These are phyloP conservation scores for Fragaria iinumae DNA, from an alignment of 306 rosid species.

Conservation along the genomic window DNA sequence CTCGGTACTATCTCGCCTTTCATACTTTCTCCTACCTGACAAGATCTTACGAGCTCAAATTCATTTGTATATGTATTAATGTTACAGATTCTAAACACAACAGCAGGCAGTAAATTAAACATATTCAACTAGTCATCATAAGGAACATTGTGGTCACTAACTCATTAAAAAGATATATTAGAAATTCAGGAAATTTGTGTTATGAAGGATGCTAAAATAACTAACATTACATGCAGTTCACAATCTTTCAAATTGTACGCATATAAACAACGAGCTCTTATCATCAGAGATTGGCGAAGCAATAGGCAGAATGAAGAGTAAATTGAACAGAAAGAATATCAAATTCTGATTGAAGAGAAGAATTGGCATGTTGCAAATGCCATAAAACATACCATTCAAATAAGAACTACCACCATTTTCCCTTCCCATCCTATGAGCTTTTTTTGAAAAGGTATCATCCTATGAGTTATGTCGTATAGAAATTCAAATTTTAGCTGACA, in stretches of 20 bases:
- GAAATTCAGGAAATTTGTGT: background rate
- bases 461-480: background rate
- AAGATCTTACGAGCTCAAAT: conserved; percentile 5
- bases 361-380: background rate
- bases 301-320: background rate
- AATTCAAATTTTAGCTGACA: background rate
- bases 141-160: background rate
- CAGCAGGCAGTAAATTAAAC: background rate
- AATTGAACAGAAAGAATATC: background rate
- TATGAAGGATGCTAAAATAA: background rate
- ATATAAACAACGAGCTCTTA: background rate
- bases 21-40: conserved; percentile 47
- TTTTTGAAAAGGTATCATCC: too few relatives aligned
- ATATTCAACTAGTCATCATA: background rate
- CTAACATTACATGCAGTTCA: background rate
- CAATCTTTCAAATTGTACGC: background rate
- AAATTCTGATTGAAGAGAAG: background rate
- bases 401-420: background rate
- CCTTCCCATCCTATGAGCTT: too few relatives aligned
- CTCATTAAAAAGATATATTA: too few relatives aligned
- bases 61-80: background rate
- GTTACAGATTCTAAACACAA: background rate
- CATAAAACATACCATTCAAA: background rate
- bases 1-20: conserved; percentile 46
- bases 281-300: background rate